Evolutionary conservation across 2,329 filamentous ascomycete species (phyloP), one percentile per base, ranked within the genome.

Genomic region (Epichloe sylvatica): DNA sequence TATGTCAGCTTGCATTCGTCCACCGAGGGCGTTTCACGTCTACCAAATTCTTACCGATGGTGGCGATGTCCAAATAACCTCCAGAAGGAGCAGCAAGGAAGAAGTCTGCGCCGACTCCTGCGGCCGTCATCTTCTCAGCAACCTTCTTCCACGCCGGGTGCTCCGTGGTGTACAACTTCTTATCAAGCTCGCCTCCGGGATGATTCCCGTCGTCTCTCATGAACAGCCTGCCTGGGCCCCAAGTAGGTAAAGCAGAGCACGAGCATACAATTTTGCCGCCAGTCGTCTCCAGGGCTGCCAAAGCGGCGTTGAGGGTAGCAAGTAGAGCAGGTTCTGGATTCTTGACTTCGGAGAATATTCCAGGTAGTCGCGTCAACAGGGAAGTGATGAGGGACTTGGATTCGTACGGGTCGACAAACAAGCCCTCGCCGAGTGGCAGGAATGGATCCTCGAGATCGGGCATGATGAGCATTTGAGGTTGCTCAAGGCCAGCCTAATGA

Each of bases 401-500:
- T 64, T 95, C 87, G 58, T 89, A 83, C 2, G 92, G 89, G 64
- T 98, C 91, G 15, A 97, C 91, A 64, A 97, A 97, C 9, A 98
- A 74, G 15, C 91, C 90, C 51, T 94, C 86, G 54, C 86, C 88
- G 17, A 98, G 73, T 3, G 92, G 90, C 15, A 97, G 81, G 64
- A 98, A 98, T 0, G 92, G 92, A 57, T 98, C 92, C 60, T 97
- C 90, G 45, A 98, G 77, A 62, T 98, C 92, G 3, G 92, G 86
- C 87, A 98, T 95, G 46, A 98, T 90, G 73, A 98, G 80, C 88
- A 98, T 96, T 63, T 98, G 92, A 9, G 92, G 88, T 67, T 89
- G 82, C 49, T 92, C 84, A 40, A 96, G 72, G 39, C 76, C 76
- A 37, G 88, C 68, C 82, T 87, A 52, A 46, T 36, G 19, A 6